Percentiles rank a stretch among this genome's conserved stretches.
Conservation (phyloP, 78 protist genomes). For the Acrasis kona region DNA sequence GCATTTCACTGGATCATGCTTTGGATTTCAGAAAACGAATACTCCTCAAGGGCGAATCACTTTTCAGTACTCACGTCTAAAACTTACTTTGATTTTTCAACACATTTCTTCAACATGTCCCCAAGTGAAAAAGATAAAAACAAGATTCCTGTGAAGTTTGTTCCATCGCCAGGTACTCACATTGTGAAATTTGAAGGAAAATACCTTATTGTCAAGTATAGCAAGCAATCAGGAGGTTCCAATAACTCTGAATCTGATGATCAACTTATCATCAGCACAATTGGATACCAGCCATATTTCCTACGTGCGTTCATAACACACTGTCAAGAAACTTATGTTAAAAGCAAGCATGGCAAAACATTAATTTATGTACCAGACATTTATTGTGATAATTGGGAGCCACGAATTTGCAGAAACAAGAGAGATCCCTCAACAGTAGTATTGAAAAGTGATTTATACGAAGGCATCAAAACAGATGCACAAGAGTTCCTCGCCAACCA, state of each 20-base stretch:
- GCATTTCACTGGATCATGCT: background rate
- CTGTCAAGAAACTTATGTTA: background rate
- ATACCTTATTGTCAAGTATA: background rate
- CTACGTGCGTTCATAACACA: background rate
- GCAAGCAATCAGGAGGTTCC: background rate
- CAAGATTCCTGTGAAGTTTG: background rate
- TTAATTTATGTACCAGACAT: slow-evolving; percentile 17
- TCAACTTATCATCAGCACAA: background rate
- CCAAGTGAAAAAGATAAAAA: background rate
- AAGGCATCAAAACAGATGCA: slow-evolving; percentile 32
- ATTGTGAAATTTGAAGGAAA: background rate
- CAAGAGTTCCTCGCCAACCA: slow-evolving; percentile 26
- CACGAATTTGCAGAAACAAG: background rate
- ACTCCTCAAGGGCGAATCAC: background rate
- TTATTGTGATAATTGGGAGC: slow-evolving; percentile 14
- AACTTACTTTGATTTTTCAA: background rate
- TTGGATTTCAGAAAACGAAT: background rate
- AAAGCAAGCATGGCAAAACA: background rate
- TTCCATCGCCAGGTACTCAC: slow-evolving; percentile 14
- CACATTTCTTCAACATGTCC: background rate
- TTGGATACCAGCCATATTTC: background rate
- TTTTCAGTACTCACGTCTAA: background rate
- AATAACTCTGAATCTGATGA: slow-evolving; percentile 4
- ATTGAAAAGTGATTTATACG: slow-evolving; percentile 22
- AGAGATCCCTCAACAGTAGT: slow-evolving; percentile 43